These are phyloP conservation scores for Emydomyces testavorans DNA, from an alignment of 2,329 filamentous ascomycete species.

Conservation along the genomic window DNA sequence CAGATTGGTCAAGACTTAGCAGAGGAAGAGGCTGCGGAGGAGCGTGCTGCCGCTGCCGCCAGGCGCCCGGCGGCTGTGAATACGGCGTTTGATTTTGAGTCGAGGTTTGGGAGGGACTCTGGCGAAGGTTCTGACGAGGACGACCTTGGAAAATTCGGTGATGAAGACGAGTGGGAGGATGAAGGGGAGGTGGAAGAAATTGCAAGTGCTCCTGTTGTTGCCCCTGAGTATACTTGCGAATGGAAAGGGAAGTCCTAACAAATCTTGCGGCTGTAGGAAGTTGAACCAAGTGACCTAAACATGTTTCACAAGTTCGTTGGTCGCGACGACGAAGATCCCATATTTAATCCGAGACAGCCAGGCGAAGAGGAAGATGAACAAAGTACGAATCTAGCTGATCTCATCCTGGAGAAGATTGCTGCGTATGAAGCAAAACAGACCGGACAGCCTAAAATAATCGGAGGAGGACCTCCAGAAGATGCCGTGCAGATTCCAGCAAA, in stretches of 20 bases:
- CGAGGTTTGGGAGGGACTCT: conserved; percentile 52
- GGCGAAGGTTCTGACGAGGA: conserved; percentile 35
- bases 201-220: conserved; percentile 21
- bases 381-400: conserved; percentile 72
- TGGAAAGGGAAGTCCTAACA: neutral
- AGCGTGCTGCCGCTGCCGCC: conserved; percentile 22
- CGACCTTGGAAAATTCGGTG: conserved; percentile 43
- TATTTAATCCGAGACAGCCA: conserved; percentile 49
- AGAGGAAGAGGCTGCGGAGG: conserved; percentile 60
- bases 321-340: conserved; percentile 57
- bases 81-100: conserved; percentile 67
- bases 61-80: conserved; percentile 29
- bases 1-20: conserved; percentile 78
- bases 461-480: conserved; percentile 56
- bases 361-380: conserved; percentile 39
- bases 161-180: conserved; percentile 56
- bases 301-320: conserved; percentile 86
- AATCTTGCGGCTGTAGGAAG: conserved; percentile 42
- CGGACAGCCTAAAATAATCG: conserved; percentile 37
- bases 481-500: conserved; percentile 79
- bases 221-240: neutral
- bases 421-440: conserved; percentile 65
- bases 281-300: conserved; percentile 79
- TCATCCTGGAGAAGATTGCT: conserved; percentile 91
- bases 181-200: conserved; percentile 51